Evolutionary conservation across 768 basidiomycete genomes (phyloP).

Genomic region (Leccinum subgranulosum): DNA sequence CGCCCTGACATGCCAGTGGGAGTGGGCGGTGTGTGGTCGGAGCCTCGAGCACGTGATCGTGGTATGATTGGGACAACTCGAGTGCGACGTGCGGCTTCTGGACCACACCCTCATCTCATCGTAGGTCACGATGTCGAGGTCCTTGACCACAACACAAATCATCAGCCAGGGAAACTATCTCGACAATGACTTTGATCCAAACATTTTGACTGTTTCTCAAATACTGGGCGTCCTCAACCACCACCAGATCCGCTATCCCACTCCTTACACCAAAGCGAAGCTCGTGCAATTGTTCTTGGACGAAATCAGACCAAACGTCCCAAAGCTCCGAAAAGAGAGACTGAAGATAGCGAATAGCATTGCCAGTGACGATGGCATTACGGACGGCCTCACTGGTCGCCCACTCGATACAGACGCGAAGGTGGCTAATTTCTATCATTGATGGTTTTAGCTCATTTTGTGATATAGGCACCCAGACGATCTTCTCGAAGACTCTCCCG

Average conservation of each 20-base stretch:
- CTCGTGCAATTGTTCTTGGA: slow-evolving; percentile 76
- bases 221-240: slow-evolving; percentile 73
- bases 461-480: slow-evolving; percentile 37
- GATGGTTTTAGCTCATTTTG: slow-evolving; percentile 7
- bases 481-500: slow-evolving; percentile 67
- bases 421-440: slow-evolving; percentile 32
- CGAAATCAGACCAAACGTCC: slow-evolving; percentile 60
- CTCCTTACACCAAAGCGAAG: slow-evolving; percentile 73
- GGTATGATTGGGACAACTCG: not conserved
- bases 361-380: slow-evolving; percentile 81
- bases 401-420: slow-evolving; percentile 49
- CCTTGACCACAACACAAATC: slow-evolving; percentile 71
- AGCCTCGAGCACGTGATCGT: slow-evolving; percentile 21
- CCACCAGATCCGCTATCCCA: slow-evolving; percentile 72
- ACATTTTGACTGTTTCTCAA: slow-evolving; percentile 74
- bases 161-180: slow-evolving; percentile 76
- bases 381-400: slow-evolving; percentile 77
- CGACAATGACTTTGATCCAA: slow-evolving; percentile 72
- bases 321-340: slow-evolving; percentile 60
- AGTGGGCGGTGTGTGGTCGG: too few relatives aligned
- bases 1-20: too few relatives aligned
- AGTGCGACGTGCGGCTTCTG: not conserved
- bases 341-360: slow-evolving; percentile 63
- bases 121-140: slow-evolving; percentile 56
- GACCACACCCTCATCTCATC: slow-evolving; percentile 2